Base-by-base conservation (phyloP, 768 basidiomycete species). In the Suillus subalutaceus region DNA sequence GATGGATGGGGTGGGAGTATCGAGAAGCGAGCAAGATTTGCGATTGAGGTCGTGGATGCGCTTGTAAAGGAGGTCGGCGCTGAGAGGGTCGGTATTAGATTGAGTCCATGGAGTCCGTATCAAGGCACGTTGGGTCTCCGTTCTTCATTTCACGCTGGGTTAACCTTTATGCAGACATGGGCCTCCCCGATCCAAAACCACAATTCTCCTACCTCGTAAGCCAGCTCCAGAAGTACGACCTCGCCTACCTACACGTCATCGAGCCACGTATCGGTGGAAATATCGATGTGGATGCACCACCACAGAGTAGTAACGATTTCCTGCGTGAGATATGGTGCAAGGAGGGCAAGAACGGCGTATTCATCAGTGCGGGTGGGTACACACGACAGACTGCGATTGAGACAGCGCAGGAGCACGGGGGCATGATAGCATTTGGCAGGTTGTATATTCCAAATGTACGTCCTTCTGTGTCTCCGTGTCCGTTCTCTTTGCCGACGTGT, bases 1-100 rank as follows among this genome's bases (percentile, higher is more conserved):
- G 84, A 86, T 74, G 73, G 75, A 57, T 88, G 83, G 72, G 86
- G 86, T 8, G 86, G 86, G 5, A 78, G 78, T 41, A 70, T 84
- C 53, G 83, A 85, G 68, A 84, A 84, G 63, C 72, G 86, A 10
- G 71, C 77, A 1, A 75, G 83, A 16, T 86, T 88, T 71, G 66
- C 74, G 2, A 75, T 83, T n/a, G 80, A 84, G 69, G 76, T 85
- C 43, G 69, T 82, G n/a, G 72, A 80, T 23, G 82, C 82, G 7
- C 75, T 85, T 46, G 67, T 72, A 13, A 68, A 77, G 1, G 81
- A 79, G 2, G 74, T 86, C 46, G 86, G 87, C 2, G 70, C 74
- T 35, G 80, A 84, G 46, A 77, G 77, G 30, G 77, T 79, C 8
- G 83, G 76, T 1, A 76, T 86, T 57, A 77, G 85, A 8, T 52